Evolutionary conservation across 2,329 filamentous ascomycete species (phyloP), one percentile per base, ranked within the genome.

Genomic region (Parastagonospora nodorum): DNA sequence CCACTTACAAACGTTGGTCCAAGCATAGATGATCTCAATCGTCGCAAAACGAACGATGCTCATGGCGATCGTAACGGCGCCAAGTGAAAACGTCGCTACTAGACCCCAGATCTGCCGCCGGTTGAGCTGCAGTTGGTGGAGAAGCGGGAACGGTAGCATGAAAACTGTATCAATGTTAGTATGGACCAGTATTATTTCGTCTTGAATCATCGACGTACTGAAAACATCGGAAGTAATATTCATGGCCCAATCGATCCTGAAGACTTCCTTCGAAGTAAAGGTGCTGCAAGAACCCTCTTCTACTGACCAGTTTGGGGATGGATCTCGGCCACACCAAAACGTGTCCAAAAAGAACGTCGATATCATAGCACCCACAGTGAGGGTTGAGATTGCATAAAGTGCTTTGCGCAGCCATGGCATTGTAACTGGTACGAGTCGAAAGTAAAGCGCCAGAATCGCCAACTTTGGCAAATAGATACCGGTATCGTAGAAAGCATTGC

Each of bases 1-100:
- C 16, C 3, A 63, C 62, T 33, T 55, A 67, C 64, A 67, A 36
- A 67, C 60, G 19, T 65, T 63, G 5, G 60, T 58, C 53, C 62
- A 63, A 4, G 61, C 59, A 33, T 63, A 45, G 6, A 61, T 63
- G 9, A 58, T 45, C 33, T 63, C 56, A 11, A 66, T 57, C 4
- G 63, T 64, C 11, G 51, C 48, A 43, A 55, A 67, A 0, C 64
- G 61, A 19, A 54, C 43, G 5, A 66, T 46, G 40, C 60, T 66
- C 35, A 66, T 61, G 5, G 55, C 41, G 15, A 66, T 64, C 1
- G 63, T 67, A 28, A 65, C 51, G 4, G 48, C 44, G 2, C 61
- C 64, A 2, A 67, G 56, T 11, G 54, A 59, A 32, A 67, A 67
- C 5, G 64, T 67, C 4, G 53, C 49, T 12, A 61, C 36, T 8